Conservation (phyloP, 768 basidiomycete genomes). For the Boletus eberwhitei region DNA sequence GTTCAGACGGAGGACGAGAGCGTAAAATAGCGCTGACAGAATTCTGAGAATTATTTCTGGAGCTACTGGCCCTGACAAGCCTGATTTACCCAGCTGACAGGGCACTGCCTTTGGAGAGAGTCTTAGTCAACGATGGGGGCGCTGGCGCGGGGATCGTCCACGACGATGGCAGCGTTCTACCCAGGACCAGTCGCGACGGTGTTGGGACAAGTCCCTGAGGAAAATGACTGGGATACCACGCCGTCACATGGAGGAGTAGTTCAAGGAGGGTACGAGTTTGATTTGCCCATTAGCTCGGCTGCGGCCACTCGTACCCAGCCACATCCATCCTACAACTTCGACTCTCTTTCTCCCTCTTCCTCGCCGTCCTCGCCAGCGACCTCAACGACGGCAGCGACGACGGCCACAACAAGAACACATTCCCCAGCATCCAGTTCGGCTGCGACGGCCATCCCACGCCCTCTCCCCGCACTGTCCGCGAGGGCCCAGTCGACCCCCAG, state of each 20-base stretch:
- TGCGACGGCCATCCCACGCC: conserved; percentile 33
- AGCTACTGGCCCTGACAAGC: conserved; percentile 5
- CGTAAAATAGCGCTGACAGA: background rate
- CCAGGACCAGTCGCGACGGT: conserved; percentile 45
- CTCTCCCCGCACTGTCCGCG: conserved; percentile 23
- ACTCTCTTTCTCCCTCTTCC: conserved; percentile 15
- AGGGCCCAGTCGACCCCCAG: conserved; percentile 29
- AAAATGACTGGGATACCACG: conserved; percentile 39
- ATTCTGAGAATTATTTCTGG: background rate
- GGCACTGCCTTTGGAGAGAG: conserved; percentile 22
- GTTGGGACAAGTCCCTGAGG: conserved; percentile 51
- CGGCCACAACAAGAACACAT: conserved; percentile 5
- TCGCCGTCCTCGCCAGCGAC: conserved; percentile 9
- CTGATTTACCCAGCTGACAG: conserved; percentile 16
- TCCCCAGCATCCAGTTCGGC: conserved; percentile 14
- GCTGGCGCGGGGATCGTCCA: conserved; percentile 7
- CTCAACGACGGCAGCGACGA: conserved; percentile 9
- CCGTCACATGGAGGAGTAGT: conserved; percentile 55
- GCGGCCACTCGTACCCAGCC: conserved; percentile 17
- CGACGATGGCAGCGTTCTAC: conserved; percentile 38
- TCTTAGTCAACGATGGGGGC: conserved; percentile 13
- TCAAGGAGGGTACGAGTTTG: conserved; percentile 59
- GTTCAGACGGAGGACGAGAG: background rate
- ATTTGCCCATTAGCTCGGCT: conserved; percentile 45
- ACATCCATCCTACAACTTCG: conserved; percentile 12